These are phyloP conservation scores for Nevesoporus exiguus DNA, from an alignment of 768 basidiomycete genomes.

Conservation along the genomic window DNA sequence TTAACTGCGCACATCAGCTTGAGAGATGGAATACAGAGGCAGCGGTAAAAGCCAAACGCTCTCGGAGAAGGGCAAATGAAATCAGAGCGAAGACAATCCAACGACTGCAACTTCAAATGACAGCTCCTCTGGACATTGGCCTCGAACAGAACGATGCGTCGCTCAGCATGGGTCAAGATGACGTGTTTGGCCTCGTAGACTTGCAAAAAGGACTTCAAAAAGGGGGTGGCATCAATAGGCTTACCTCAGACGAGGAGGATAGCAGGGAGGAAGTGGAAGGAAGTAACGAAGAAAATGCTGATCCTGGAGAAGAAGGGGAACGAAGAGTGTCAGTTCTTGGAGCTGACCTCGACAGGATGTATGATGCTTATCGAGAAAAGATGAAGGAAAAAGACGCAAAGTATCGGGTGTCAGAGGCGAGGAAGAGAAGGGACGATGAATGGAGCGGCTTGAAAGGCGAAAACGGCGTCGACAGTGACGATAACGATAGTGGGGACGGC, in stretches of 20 bases:
- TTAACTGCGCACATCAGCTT: slow-evolving; percentile 47
- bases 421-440: slow-evolving; percentile 71
- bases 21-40: slow-evolving; percentile 79
- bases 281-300: slow-evolving; percentile 45
- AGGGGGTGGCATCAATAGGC: slow-evolving; percentile 38
- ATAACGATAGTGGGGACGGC: slow-evolving; percentile 44
- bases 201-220: slow-evolving; percentile 48
- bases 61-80: slow-evolving; percentile 84
- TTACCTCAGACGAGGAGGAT: slow-evolving; percentile 43
- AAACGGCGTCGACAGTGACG: slow-evolving; percentile 37
- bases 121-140: slow-evolving; percentile 94
- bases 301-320: slow-evolving; percentile 70
- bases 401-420: slow-evolving; percentile 76
- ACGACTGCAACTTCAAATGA: slow-evolving; percentile 97
- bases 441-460: slow-evolving; percentile 73
- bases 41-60: slow-evolving; percentile 68
- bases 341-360: slow-evolving; percentile 83
- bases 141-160: slow-evolving; percentile 76
- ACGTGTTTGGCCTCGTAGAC: slow-evolving; percentile 81
- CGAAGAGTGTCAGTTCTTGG: slow-evolving; percentile 63
- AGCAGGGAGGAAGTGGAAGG: slow-evolving; percentile 23
- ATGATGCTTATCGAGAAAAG: slow-evolving; percentile 80
- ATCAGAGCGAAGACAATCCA: slow-evolving; percentile 83
- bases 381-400: slow-evolving; percentile 84
- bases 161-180: slow-evolving; percentile 72